phyloP scores from a whole-genome alignment of 805 yeast genomes.

The Danielozyma ontarioensis region DNA sequence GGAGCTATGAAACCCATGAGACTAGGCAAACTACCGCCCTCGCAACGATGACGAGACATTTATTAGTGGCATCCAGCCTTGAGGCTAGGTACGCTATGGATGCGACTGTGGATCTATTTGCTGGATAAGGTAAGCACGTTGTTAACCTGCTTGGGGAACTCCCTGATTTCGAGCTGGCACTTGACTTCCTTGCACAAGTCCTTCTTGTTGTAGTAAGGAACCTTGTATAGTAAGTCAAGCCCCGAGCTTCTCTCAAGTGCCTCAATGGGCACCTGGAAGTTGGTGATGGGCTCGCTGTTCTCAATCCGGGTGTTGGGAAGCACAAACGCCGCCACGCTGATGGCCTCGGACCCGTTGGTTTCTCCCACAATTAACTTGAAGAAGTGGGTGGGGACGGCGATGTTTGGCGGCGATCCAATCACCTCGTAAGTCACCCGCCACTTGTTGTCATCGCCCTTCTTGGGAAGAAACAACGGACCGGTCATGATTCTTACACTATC shows the following conservation, averaged over 20 bases:
- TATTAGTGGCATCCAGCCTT: too few species aligned
- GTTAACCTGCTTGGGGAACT: conserved; percentile 51
- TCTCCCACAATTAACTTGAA: conserved; percentile 90
- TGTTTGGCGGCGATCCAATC: conserved; percentile 92
- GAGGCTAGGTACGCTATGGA: too few species aligned
- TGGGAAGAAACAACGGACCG: conserved; percentile 90
- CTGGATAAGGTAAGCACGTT: conserved; percentile 1
- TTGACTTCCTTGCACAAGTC: conserved; percentile 74
- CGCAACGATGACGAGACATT: too few species aligned
- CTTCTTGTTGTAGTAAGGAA: conserved; percentile 51
- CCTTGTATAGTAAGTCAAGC: conserved; percentile 66
- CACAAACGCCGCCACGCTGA: conserved; percentile 89
- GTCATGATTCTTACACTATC: conserved; percentile 80
- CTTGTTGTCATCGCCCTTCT: conserved; percentile 75
- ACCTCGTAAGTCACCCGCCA: conserved; percentile 83
- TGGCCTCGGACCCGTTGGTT: conserved; percentile 33
- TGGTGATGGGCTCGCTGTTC: conserved; percentile 63
- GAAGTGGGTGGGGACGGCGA: conserved; percentile 97
- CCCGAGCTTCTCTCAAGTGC: conserved; percentile 88
- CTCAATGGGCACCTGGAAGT: conserved; percentile 83
- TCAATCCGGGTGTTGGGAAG: conserved; percentile 81
- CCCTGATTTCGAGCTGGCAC: conserved; percentile 79
- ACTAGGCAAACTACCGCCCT: too few species aligned
- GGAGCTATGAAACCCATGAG: too few species aligned
- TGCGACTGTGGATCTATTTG: too few species aligned